Base-by-base conservation (phyloP, 2,329 filamentous ascomycete species). In the Waltergamsia citrina region DNA sequence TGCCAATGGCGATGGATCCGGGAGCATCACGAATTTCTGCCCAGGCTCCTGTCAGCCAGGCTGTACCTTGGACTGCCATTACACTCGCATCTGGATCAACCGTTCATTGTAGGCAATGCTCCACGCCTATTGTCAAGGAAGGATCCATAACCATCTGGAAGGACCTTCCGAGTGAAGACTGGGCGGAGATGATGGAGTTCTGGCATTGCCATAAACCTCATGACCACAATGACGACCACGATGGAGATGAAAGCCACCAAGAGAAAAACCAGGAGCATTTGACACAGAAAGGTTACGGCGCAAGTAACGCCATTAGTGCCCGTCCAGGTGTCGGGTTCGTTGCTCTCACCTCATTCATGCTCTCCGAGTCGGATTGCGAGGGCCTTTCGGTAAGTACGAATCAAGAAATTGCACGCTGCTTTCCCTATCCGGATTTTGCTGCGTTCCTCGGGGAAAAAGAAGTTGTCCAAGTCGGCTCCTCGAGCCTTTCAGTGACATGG, bases 151-250 rank as follows among this genome's bases (percentile, higher is more conserved):
- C 56, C 25, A 56, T 60, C 24, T 98, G 92, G 90, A 94, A 90
- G 58, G 87, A 98, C 50, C 63, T 98, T 14, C 92, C 92, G 0
- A 94, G 87, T 50, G 87, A 94, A 47, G 90, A 94, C 50, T 98
- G 92, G 92, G 93, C 92, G 1, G 92, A 98, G 61, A 94, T 98
- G 88, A 98, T 98, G 92, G 93, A 98, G 56, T 94, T 98, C 46
- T 98, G 92, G 92, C 93, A 98, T 57, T 98, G 92, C 50, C 92
- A 98, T 57, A 96, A 96, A 57, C 92, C 93, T 25, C 69, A 78
- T 40, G 65, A 77, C 36, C 65, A 76, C 40, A 55, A 55, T 14
- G 43, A 54, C 21, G 24, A 18, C 1, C 34, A 37, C 6, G 14
- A 11, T 19, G n/a, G n/a, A n/a, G n/a, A n/a, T n/a, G n/a, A n/a